Conservation (phyloP, 352 stramenopile species). For the Globisporangium parvum region DNA sequence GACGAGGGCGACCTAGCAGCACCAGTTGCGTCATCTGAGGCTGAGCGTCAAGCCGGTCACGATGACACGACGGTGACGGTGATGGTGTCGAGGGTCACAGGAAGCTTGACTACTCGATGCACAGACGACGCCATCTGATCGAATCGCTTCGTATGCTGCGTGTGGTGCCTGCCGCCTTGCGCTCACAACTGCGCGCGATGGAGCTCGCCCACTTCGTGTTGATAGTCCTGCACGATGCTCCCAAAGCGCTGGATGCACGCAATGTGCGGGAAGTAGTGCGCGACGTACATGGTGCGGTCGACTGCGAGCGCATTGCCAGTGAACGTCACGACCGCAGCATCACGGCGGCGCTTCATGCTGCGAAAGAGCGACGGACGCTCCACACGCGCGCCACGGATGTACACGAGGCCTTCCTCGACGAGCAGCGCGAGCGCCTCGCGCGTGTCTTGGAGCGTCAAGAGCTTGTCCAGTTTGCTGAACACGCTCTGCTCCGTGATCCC, state of each 20-base stretch:
- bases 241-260: constrained; percentile 80
- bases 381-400: constrained; percentile 32
- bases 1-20: too few relatives aligned
- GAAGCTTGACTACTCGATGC: too few relatives aligned
- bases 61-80: too few relatives aligned
- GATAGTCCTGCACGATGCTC: constrained; percentile 67
- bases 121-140: too few relatives aligned
- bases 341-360: constrained; percentile 2
- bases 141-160: too few relatives aligned
- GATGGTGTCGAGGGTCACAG: too few relatives aligned
- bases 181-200: constrained; percentile 8
- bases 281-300: constrained; percentile 35
- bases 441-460: constrained; percentile 70
- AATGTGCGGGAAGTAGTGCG: constrained; percentile 76
- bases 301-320: constrained; percentile 36
- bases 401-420: constrained; percentile 67
- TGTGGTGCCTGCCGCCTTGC: too few relatives aligned
- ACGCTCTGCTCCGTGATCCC: constrained; percentile 58
- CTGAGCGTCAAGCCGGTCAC: too few relatives aligned
- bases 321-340: constrained; percentile 28
- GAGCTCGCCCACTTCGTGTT: constrained; percentile 36
- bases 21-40: too few relatives aligned
- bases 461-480: constrained; percentile 42
- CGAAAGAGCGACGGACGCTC: constrained; percentile 24
- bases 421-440: constrained; percentile 62